Base-by-base conservation (phyloP, 78 protist species). In the Dictyostelium firmibasis region DNA sequence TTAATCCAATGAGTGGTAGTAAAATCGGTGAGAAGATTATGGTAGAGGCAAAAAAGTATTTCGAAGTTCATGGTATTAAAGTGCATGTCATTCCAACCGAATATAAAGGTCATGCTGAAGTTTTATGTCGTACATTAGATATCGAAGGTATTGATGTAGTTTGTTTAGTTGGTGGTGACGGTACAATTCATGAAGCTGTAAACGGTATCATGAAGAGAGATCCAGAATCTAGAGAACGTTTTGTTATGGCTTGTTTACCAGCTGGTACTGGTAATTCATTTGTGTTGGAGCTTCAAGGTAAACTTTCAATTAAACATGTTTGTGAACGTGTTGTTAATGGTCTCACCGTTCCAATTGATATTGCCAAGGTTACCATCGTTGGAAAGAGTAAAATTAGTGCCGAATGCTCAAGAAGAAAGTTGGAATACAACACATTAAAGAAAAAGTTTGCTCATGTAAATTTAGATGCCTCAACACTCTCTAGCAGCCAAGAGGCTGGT, bases 151-250 rank as follows among this genome's bases (percentile, higher is more conserved):
- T 86, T 0, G 96, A 93, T 62, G 96, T 85, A 31, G 47, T 93
- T 35, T 93, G 96, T 64, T 78, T 82, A 43, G 91, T 94, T 14
- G 97, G 97, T 33, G 97, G 97, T 43, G 97, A 94, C 23, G 97
- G 97, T 36, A 86, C 94, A 1, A 84, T 94, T 13, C 97, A 94
- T 60, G 97, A 94, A 20, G 91, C 92, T 7, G 87, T 94, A 43
- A 94, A 94, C 11, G 97, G 97, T 53, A 85, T 85, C 43, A 94
- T 94, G 97, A 93, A 78, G 84, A 74, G 96, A 85, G 88, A 83
- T 27, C 91, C 86, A 47, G 92, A 93, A 14, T 50, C 92, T 20
- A 20, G 96, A 31, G 93, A 86, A 31, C 47, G 64, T 38, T 85
- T 93, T 69, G 93, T 86, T n/a, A n/a, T 93, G 53, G 96, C 96